Percentiles rank a stretch among this genome's conserved stretches.
phyloP scores from a whole-genome alignment of 768 basidiomycete species.

The Arthromyces matolae region DNA sequence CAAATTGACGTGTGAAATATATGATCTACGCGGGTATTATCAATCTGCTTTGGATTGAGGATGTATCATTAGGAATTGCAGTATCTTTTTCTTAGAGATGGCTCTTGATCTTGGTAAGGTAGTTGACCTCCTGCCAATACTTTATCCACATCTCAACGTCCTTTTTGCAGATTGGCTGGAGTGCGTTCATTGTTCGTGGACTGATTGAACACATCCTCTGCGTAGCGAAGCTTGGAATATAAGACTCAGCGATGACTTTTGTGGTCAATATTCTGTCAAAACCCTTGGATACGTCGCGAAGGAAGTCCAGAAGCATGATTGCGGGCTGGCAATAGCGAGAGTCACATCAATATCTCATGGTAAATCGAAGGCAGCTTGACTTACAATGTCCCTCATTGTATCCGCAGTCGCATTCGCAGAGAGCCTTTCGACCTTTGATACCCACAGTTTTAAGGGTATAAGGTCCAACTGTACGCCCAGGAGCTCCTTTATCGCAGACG shows the following conservation, averaged over 20 bases:
- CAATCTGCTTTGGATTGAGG: too few relatives aligned
- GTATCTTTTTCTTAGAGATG: too few relatives aligned
- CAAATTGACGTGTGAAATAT: too few relatives aligned
- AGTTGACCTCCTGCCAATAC: not conserved
- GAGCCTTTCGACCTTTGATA: not conserved
- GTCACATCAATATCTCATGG: not conserved
- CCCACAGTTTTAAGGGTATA: not conserved
- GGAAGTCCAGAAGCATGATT: not conserved
- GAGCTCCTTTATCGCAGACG: not conserved
- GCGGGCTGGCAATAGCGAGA: not conserved
- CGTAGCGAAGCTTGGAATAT: not conserved
- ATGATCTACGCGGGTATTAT: too few relatives aligned
- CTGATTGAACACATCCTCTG: not conserved
- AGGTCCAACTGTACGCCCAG: not conserved
- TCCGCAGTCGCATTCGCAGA: not conserved
- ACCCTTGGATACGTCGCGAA: not conserved
- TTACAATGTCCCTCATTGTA: not conserved
- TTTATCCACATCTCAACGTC: not conserved
- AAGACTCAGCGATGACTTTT: not conserved
- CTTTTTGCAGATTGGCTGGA: not conserved
- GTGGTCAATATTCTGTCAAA: too few relatives aligned
- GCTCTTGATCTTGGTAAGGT: too few relatives aligned
- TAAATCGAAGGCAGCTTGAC: not conserved
- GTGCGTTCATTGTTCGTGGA: not conserved
- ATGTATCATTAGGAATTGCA: too few relatives aligned